Evolutionary conservation across 2,329 filamentous ascomycete genomes (phyloP).

Genomic region (Dryadomyces quercivorus): DNA sequence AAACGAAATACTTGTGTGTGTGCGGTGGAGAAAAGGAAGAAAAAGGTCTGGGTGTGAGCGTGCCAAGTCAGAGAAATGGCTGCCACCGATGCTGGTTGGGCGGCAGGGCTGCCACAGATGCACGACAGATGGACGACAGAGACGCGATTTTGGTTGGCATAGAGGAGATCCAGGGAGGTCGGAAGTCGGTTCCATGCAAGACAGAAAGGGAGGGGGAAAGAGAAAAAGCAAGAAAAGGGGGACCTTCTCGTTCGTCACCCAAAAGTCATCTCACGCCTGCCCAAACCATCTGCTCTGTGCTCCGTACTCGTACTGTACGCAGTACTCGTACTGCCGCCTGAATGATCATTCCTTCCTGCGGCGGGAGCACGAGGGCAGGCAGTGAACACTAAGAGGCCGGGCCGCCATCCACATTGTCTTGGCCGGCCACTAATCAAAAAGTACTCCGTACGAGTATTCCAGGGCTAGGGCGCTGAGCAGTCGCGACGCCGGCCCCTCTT

Average conservation of each 20-base stretch:
- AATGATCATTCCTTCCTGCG: too few species aligned
- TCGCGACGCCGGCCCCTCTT: not conserved
- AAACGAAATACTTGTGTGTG: not conserved
- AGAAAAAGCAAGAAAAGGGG: not conserved
- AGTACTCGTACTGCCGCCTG: too few species aligned
- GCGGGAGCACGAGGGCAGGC: not conserved
- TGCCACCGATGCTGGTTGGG: not conserved
- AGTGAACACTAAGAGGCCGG: not conserved
- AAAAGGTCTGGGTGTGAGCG: not conserved
- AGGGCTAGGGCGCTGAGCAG: not conserved
- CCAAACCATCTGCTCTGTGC: not conserved
- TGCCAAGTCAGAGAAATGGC: constrained; percentile 1
- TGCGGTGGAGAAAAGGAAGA: not conserved
- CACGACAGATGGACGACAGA: too few species aligned
- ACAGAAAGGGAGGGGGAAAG: not conserved
- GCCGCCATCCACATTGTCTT: not conserved
- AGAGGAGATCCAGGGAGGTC: too few species aligned
- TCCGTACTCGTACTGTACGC: not conserved
- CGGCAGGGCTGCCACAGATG: not conserved
- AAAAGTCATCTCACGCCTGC: not conserved
- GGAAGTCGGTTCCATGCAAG: too few species aligned
- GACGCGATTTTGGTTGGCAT: too few species aligned
- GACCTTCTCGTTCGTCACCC: not conserved
- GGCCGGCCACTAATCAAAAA: not conserved
- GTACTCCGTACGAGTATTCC: too few species aligned